Evolutionary conservation across 139 green algal genomes (phyloP).

Genomic region (Mesotaenium endlicherianum): DNA sequence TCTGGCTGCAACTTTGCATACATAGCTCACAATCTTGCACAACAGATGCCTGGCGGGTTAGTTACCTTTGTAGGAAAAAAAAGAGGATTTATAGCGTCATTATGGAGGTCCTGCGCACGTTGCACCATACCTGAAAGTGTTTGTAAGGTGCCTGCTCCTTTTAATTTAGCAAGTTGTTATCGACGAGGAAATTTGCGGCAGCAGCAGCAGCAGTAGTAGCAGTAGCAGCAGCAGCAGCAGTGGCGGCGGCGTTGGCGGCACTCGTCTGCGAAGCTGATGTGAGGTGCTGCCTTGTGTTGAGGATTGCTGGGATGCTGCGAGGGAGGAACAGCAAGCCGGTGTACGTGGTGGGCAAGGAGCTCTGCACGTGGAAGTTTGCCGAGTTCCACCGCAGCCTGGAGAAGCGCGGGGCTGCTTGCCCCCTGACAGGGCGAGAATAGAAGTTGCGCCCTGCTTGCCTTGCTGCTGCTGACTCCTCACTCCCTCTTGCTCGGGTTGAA

Average conservation of each 20-base stretch:
- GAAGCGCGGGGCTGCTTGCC: slow-evolving; percentile 24
- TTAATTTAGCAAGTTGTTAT: neutral
- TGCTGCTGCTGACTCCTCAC: no score
- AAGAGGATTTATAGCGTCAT: no score
- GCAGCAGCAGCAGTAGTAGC: neutral
- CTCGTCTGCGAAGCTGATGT: neutral
- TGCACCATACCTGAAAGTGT: no score
- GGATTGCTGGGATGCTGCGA: neutral
- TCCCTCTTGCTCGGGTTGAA: neutral
- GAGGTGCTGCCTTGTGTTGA: neutral
- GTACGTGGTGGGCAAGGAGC: slow-evolving; percentile 28
- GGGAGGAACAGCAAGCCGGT: slow-evolving; percentile 39
- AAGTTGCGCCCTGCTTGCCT: neutral
- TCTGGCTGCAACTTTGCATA: neutral
- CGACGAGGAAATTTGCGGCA: neutral
- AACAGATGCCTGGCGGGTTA: neutral
- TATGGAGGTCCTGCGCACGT: no score
- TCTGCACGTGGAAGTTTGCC: slow-evolving; percentile 32
- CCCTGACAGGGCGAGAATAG: slow-evolving; percentile 15
- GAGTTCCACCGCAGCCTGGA: slow-evolving; percentile 27
- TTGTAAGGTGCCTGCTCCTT: neutral
- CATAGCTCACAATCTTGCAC: neutral
- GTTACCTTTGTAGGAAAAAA: neutral
- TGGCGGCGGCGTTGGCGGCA: neutral
- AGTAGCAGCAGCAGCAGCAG: no score